Evolutionary conservation across 371 early-diverging fungal genomes (phyloP).

Genomic region (Actinomortierella wolfii): DNA sequence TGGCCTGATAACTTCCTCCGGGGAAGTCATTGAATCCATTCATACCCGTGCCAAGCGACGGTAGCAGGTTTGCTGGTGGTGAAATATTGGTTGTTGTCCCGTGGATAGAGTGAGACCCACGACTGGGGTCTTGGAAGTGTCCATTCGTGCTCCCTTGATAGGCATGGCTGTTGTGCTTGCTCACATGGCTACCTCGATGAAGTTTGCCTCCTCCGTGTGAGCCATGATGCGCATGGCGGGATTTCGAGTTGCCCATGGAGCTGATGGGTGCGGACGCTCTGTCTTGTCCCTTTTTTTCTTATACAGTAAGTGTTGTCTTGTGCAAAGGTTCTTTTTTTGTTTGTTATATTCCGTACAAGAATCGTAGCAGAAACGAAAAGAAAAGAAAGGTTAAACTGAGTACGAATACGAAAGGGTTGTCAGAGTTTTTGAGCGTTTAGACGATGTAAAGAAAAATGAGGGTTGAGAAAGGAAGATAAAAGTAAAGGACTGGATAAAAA

Average conservation of each 20-base stretch:
- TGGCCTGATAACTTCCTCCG: constrained; percentile 7
- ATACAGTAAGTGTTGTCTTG: too few relatives aligned
- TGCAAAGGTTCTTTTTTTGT: not conserved
- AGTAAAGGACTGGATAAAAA: not conserved
- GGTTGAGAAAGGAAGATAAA: not conserved
- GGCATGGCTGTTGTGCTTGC: constrained; percentile 3
- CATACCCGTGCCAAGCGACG: not conserved
- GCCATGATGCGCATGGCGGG: constrained; percentile 26
- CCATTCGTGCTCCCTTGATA: not conserved
- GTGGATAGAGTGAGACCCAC: constrained; percentile 23
- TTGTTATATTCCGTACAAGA: too few relatives aligned
- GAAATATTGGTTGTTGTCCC: constrained; percentile 17
- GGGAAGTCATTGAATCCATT: constrained; percentile 7
- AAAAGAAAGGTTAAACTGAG: not conserved
- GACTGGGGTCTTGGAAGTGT: too few relatives aligned
- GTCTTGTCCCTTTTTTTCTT: not conserved
- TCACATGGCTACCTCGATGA: constrained; percentile 1
- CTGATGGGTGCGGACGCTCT: not conserved
- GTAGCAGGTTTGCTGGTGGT: not conserved
- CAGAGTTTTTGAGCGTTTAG: not conserved
- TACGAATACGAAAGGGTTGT: not conserved
- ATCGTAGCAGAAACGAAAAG: too few relatives aligned
- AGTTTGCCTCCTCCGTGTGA: constrained; percentile 1
- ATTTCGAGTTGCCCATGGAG: constrained; percentile 35
- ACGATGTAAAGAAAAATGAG: not conserved